Conservation (phyloP, 805 yeast species). For the Pichia exigua region DNA sequence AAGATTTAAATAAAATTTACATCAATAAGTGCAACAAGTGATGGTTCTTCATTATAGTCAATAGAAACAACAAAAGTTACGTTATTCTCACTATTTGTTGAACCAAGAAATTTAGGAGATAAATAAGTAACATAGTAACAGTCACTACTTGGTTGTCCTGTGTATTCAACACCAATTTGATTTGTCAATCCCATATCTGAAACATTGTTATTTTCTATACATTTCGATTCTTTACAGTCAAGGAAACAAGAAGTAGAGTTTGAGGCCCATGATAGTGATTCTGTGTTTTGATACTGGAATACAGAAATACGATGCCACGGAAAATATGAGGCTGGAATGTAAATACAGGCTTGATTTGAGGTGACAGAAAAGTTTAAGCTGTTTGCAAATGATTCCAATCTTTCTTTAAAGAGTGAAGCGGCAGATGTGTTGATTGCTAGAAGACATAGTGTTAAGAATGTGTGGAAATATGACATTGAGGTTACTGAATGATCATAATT, state of each 20-base stretch:
- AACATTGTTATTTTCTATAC: neutral
- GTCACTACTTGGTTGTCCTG: neutral
- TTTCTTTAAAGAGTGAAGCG: neutral
- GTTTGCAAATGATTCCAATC: neutral
- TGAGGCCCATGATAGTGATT: neutral
- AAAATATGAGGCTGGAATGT: neutral
- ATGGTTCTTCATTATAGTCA: neutral
- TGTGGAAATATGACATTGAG: neutral
- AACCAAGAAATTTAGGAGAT: neutral
- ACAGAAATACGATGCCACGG: conserved; percentile 4
- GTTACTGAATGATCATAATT: neutral
- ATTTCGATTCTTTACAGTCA: neutral
- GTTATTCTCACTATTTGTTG: neutral
- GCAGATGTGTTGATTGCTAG: neutral
- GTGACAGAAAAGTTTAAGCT: neutral
- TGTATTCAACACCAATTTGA: neutral
- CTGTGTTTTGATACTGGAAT: neutral
- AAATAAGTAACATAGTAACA: neutral
- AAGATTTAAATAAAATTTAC: neutral
- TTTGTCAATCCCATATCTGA: neutral
- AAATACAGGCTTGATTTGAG: neutral
- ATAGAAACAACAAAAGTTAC: neutral
- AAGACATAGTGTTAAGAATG: neutral
- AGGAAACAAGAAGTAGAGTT: neutral
- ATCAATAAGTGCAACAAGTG: neutral